Percentiles rank a stretch among this genome's conserved stretches.
Evolutionary conservation across 1,284 basidiomycete genomes (phyloP).

Genomic region (Vanrija sp.): DNA sequence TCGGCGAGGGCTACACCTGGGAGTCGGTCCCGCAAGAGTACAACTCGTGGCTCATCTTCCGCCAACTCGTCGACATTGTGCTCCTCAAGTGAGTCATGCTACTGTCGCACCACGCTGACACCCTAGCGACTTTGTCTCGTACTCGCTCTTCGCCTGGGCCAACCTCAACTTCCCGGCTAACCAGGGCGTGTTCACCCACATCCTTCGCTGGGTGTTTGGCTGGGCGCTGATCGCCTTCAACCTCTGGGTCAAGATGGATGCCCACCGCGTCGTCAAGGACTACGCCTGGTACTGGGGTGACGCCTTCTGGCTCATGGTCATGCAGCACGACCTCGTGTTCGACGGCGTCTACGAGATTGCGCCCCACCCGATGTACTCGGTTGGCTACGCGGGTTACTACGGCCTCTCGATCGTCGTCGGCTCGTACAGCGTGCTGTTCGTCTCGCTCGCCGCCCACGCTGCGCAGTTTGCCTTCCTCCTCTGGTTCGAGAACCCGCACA

Average conservation of each 20-base stretch:
- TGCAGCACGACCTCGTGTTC: conserved; percentile 74
- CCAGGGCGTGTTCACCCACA: conserved; percentile 68
- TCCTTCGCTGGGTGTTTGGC: conserved; percentile 84
- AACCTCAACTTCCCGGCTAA: conserved; percentile 77
- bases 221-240: conserved; percentile 86
- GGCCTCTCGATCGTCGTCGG: conserved; percentile 64
- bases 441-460: conserved; percentile 85
- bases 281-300: conserved; percentile 96
- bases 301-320: conserved; percentile 72
- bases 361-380: conserved; percentile 56
- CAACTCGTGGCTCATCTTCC: conserved; percentile 51
- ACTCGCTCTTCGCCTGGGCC: conserved; percentile 91
- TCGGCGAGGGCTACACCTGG: conserved; percentile 87
- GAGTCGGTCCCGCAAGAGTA: conserved; percentile 59
- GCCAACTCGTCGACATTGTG: conserved; percentile 82
- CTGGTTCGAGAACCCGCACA: conserved; percentile 97
- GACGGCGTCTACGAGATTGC: conserved; percentile 89
- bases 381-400: conserved; percentile 95
- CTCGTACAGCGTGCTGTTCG: conserved; percentile 87
- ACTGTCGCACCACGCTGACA: neutral
- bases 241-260: conserved; percentile 97
- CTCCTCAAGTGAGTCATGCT: conserved; percentile 71
- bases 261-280: conserved; percentile 89
- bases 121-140: conserved; percentile 83
- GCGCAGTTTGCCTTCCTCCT: conserved; percentile 93